Conservation (phyloP, 306 rosid species). For the Begonia fuchsioides region DNA sequence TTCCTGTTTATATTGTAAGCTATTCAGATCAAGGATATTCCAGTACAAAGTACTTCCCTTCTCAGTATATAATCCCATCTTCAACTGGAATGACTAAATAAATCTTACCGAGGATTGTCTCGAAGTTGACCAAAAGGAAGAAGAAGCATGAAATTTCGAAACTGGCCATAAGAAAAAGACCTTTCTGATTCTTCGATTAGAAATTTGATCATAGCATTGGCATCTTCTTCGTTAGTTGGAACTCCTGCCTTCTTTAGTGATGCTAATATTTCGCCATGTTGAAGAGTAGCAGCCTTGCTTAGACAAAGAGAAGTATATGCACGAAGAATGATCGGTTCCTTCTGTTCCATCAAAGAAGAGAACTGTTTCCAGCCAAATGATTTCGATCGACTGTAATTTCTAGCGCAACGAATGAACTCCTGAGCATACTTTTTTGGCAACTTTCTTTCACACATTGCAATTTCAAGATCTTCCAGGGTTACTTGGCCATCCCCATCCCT, state of each 20-base stretch:
- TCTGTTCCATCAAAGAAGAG: constrained; percentile 87
- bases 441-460: constrained; percentile 80
- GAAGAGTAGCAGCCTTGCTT: constrained; percentile 94
- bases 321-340: constrained; percentile 97
- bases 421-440: constrained; percentile 88
- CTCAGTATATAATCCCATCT: too few relatives aligned
- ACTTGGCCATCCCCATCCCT: constrained; percentile 97
- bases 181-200: constrained; percentile 81
- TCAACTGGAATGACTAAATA: constrained; percentile 4
- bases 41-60: neutral
- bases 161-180: constrained; percentile 94
- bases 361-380: constrained; percentile 97
- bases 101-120: constrained; percentile 87
- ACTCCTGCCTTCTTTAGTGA: constrained; percentile 90
- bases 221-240: constrained; percentile 95
- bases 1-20: constrained; percentile 45
- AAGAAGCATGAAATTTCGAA: constrained; percentile 89
- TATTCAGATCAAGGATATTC: neutral
- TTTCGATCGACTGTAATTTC: constrained; percentile 82
- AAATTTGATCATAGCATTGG: constrained; percentile 96
- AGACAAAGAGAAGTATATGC: constrained; percentile 94
- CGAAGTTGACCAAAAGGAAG: constrained; percentile 95
- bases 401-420: constrained; percentile 87
- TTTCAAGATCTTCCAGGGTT: constrained; percentile 83
- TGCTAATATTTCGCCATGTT: constrained; percentile 82